Percentiles rank a stretch among this genome's conserved stretches.
Conservation (phyloP, 2,329 filamentous ascomycete genomes). For the Kalaharituber pfeilii region DNA sequence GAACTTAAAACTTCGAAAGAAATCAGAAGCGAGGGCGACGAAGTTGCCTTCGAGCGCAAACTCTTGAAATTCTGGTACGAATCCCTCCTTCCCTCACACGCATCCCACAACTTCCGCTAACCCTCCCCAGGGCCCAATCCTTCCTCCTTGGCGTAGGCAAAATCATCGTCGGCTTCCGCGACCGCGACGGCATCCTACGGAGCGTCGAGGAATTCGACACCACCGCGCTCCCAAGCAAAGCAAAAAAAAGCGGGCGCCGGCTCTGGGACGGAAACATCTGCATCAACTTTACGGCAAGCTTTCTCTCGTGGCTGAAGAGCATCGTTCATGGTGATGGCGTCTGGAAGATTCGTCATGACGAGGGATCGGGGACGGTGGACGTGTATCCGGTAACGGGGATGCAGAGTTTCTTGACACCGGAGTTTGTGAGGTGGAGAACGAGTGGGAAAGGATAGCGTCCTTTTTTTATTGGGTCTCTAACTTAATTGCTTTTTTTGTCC, state of each 20-base stretch:
- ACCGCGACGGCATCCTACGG: slow-evolving; percentile 50
- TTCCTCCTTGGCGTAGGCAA: slow-evolving; percentile 85
- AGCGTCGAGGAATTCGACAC: slow-evolving; percentile 66
- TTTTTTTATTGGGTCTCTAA: no score
- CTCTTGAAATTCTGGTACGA: slow-evolving; percentile 74
- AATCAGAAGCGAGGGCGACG: slow-evolving; percentile 49
- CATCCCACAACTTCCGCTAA: background rate
- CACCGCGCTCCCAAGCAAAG: slow-evolving; percentile 55
- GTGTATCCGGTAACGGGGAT: slow-evolving; percentile 56
- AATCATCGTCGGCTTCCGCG: slow-evolving; percentile 79
- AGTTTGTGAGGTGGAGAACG: slow-evolving; percentile 56
- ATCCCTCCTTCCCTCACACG: background rate
- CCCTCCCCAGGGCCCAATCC: slow-evolving; percentile 46
- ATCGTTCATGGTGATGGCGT: slow-evolving; percentile 48
- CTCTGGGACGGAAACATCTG: slow-evolving; percentile 87
- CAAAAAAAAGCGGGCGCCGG: slow-evolving; percentile 45
- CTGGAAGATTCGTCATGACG: slow-evolving; percentile 57
- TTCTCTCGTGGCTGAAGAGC: slow-evolving; percentile 53
- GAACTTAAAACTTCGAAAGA: slow-evolving; percentile 83
- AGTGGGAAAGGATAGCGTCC: background rate
- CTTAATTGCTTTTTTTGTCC: no score
- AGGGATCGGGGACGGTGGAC: slow-evolving; percentile 49
- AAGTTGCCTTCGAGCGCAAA: slow-evolving; percentile 68
- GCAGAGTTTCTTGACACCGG: slow-evolving; percentile 27
- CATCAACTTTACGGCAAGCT: slow-evolving; percentile 69